Evolutionary conservation across 495 filamentous ascomycete genomes (phyloP).

Genomic region (Apiosordaria backusii): DNA sequence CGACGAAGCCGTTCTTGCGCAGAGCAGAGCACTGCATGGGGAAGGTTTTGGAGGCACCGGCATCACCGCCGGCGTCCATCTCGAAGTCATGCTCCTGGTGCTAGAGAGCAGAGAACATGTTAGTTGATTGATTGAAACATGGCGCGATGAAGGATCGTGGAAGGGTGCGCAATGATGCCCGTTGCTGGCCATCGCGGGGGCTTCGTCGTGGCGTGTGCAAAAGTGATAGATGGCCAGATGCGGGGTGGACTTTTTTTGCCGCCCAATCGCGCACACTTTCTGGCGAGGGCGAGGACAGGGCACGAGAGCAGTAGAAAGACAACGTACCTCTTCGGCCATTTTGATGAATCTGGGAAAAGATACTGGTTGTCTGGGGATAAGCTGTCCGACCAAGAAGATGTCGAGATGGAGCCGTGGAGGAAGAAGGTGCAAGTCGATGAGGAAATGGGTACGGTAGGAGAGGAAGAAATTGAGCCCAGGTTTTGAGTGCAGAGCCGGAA

Average conservation of each 20-base stretch:
- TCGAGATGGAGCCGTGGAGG: constrained; percentile 8
- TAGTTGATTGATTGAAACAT: constrained; percentile 2
- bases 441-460: constrained; percentile 20
- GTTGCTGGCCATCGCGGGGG: constrained; percentile 19
- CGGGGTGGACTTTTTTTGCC: constrained; percentile 31
- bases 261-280: constrained; percentile 18
- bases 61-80: constrained; percentile 60
- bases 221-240: constrained; percentile 20
- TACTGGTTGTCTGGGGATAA: constrained; percentile 21
- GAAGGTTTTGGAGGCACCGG: constrained; percentile 88
- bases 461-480: constrained; percentile 29
- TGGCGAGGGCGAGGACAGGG: background rate
- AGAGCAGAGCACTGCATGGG: constrained; percentile 99
- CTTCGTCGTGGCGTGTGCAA: constrained; percentile 1
- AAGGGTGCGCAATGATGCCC: background rate
- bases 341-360: constrained; percentile 40
- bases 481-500: constrained; percentile 22
- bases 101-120: constrained; percentile 39
- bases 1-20: constrained; percentile 96
- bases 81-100: constrained; percentile 85
- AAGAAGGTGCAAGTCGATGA: constrained; percentile 25
- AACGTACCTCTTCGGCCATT: constrained; percentile 51
- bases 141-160: background rate
- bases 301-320: constrained; percentile 13
- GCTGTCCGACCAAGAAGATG: background rate